phyloP scores from a whole-genome alignment of 2,329 filamentous ascomycete genomes.

The Zymoseptoria tritici region DNA sequence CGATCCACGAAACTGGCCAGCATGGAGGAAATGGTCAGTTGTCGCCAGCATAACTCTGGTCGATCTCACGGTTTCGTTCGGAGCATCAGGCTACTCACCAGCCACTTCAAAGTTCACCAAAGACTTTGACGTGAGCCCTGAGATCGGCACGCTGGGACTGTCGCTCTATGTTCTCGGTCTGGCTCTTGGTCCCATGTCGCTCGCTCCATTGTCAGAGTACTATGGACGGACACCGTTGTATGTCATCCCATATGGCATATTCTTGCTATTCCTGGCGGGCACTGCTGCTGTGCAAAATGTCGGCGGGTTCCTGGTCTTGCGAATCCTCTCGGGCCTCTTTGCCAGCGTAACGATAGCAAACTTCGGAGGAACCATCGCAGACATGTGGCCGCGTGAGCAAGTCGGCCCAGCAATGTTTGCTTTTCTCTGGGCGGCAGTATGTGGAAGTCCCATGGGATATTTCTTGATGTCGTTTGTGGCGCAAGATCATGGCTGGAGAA shows the following conservation, averaged over 20 bases:
- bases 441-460: constrained; percentile 40
- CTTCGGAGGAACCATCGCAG: constrained; percentile 44
- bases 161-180: constrained; percentile 43
- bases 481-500: constrained; percentile 36
- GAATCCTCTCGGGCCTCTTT: constrained; percentile 40
- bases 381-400: constrained; percentile 43
- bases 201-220: constrained; percentile 40
- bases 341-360: constrained; percentile 44
- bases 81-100: constrained; percentile 43
- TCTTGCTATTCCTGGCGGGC: constrained; percentile 37
- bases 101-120: constrained; percentile 35
- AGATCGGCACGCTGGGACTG: constrained; percentile 39
- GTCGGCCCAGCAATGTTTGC: constrained; percentile 36
- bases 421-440: constrained; percentile 43
- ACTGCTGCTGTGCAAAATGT: constrained; percentile 37
- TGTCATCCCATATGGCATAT: constrained; percentile 35
- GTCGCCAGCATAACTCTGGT: constrained; percentile 36
- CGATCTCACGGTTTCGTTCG: constrained; percentile 27
- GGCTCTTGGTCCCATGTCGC: constrained; percentile 40
- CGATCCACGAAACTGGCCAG: constrained; percentile 41
- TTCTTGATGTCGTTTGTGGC: constrained; percentile 42
- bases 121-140: constrained; percentile 35
- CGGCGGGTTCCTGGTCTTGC: constrained; percentile 36
- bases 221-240: constrained; percentile 40
- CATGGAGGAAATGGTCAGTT: constrained; percentile 40